Percentiles rank a stretch among this genome's conserved stretches.
phyloP scores from a whole-genome alignment of 2,329 filamentous ascomycete species.

The Paecilomyces variotii region DNA sequence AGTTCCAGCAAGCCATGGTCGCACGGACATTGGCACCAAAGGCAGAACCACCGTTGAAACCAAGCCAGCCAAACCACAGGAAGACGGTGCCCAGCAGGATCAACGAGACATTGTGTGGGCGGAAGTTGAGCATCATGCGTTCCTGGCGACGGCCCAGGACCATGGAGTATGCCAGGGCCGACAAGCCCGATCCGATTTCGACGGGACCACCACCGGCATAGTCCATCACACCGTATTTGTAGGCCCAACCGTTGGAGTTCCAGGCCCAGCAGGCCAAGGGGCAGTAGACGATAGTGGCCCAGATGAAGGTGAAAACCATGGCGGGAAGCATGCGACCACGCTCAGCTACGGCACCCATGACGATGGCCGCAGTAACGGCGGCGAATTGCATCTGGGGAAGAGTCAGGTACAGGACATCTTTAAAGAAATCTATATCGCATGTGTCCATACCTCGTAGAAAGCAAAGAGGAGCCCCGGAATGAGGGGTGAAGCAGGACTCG shows the following conservation, averaged over 20 bases:
- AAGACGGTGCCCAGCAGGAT: constrained; percentile 92
- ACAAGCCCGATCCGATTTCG: constrained; percentile 91
- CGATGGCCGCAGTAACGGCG: constrained; percentile 81
- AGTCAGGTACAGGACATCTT: background rate
- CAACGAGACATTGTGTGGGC: constrained; percentile 95
- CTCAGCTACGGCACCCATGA: constrained; percentile 87
- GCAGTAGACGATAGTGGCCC: constrained; percentile 96
- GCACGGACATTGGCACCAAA: constrained; percentile 93
- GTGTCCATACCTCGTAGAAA: constrained; percentile 69
- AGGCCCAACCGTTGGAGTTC: constrained; percentile 91
- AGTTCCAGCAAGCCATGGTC: constrained; percentile 97
- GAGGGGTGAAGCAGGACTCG: constrained; percentile 81
- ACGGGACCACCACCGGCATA: constrained; percentile 95
- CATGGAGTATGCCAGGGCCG: constrained; percentile 90
- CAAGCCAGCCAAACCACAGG: constrained; percentile 98
- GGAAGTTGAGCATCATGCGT: constrained; percentile 99
- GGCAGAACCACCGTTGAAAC: constrained; percentile 94
- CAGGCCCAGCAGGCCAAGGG: constrained; percentile 94
- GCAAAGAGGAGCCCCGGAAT: constrained; percentile 86
- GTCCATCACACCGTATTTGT: constrained; percentile 83
- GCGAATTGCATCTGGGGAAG: constrained; percentile 83
- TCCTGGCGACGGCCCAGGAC: constrained; percentile 93
- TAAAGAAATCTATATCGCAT: background rate
- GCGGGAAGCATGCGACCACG: constrained; percentile 85
- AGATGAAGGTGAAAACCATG: constrained; percentile 93